Base-by-base conservation (phyloP, 139 green algal genomes). In the Chlorella vulgaris region DNA sequence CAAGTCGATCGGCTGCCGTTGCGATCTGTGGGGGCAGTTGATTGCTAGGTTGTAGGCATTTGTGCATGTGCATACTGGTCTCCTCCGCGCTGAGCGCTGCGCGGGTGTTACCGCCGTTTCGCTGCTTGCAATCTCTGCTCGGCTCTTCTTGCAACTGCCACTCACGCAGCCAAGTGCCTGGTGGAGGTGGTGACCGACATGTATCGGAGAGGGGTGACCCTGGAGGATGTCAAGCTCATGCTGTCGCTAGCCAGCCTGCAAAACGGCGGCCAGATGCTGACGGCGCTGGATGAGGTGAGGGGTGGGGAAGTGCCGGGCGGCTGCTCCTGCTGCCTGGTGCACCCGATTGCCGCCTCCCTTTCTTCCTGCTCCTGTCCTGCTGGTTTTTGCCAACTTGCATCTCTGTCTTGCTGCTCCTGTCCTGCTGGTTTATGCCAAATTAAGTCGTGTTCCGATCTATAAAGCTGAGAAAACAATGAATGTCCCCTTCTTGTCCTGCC, bases 141-240 rank as follows among this genome's bases (percentile, higher is more conserved):
- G 3, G 28, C 15, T 35, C 7, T 22, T 51, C 36, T 19, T 73
- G 66, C 40, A 60, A 80, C 78, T 1, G 93, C 69, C 65, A 83
- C 77, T 53, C 80, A 91, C 33, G 85, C 71, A 66, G 87, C 91
- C 21, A 86, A 89, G 81, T 95, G 91, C 74, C 75, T 95, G 33
- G 89, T 93, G 36, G 91, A 95, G 81, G 85, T 82, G n/a, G 78
- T 91, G 24, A 38, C 93, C 1, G 80, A 90, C 2, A 74, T 81
- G 40, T 92, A 90, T 53, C 61, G 65, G 2, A 19, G 74, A 18
- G 89, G 89, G 13, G 43, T 84, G 28, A 81, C 43, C 0, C 40
- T 89, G 26, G 82, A 90, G 33, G 81, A 85, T 24, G 62, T 90
- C 13, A 75, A 91, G 63, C 47, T 73, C n/a, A 29, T 58, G 40